phyloP scores from a whole-genome alignment of 2,329 filamentous ascomycete species.

The Fusarium sublunatum region DNA sequence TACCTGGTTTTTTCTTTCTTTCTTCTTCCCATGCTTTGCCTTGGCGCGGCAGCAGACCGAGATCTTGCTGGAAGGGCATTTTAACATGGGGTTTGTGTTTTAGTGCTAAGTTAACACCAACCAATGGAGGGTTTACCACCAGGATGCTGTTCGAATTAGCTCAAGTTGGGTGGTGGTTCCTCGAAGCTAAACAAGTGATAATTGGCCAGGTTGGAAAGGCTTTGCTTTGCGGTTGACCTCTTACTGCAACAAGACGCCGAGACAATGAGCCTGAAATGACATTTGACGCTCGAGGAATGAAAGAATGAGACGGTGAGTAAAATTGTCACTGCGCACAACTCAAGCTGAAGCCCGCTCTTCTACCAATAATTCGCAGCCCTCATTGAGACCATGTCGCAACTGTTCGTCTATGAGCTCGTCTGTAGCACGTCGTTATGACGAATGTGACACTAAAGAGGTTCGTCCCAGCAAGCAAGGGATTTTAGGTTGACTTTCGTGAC shows the following conservation, averaged over 20 bases:
- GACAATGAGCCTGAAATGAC: background rate
- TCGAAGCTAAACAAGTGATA: constrained; percentile 12
- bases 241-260: background rate
- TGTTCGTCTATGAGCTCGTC: constrained; percentile 19
- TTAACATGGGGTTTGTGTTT: constrained; percentile 32
- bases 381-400: constrained; percentile 15
- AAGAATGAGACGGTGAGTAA: background rate
- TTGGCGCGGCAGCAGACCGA: constrained; percentile 29
- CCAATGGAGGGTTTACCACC: constrained; percentile 28
- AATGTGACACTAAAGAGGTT: constrained; percentile 9
- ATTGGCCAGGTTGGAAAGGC: constrained; percentile 2
- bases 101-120: constrained; percentile 32
- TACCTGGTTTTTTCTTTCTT: background rate
- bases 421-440: constrained; percentile 29
- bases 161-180: constrained; percentile 2
- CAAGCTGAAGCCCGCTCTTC: background rate
- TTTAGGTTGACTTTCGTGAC: constrained; percentile 12
- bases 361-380: constrained; percentile 15
- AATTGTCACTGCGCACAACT: constrained; percentile 6
- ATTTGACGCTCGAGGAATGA: constrained; percentile 2
- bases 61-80: constrained; percentile 38
- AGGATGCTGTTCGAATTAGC: background rate
- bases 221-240: background rate
- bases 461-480: constrained; percentile 28
- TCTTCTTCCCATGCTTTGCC: constrained; percentile 2